Base-by-base conservation (phyloP, 108 stramenopile genomes). In the Epithemia pelagica region DNA sequence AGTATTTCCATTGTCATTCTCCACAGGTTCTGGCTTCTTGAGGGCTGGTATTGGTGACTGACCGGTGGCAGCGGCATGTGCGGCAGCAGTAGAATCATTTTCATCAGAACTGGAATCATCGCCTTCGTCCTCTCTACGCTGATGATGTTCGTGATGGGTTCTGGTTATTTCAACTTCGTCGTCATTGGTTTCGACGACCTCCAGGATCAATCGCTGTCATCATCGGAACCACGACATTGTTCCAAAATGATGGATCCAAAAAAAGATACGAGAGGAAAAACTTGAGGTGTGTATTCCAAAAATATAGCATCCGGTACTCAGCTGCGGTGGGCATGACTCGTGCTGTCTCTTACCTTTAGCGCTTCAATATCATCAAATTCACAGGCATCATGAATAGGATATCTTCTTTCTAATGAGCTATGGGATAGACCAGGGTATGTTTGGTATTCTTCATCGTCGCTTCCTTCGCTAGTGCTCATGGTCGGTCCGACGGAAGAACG, bases 371-470 rank as follows among this genome's bases (percentile, higher is more conserved):
- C 86, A 60, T 89, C 89, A 57, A 86, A 86, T 69, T 94, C 92
- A 65, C 81, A 83, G 54, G 85, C 86, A 66, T 94, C 90, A 74
- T 94, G 92, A 19, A 94, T 71, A 29, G 92, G 92, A 67, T 88
- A 94, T 61, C 89, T 84, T 58, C 70, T 68, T 30, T 74, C 70
- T 56, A 78, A 46, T 46, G 15, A 10, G 15, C 37, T 46, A 46
- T 46, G 37, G 37, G 37, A 46, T 15, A 15, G 37, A 5, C 5
- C 37, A 46, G 37, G 37, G 15, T 73, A 78, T 55, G 74, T 75
- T 71, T 79, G 78, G 71, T 83, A 80, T 20, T 80, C 85, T 32
- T 78, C 78, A 23, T 87, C 86, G 67, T 80, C 82, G 62, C 79
- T 77, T 54, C 52, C 74, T 23, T 69, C 51, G 0, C 30, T 51